These are phyloP conservation scores for Candida silvicultrix DNA, from an alignment of 805 yeast species.

Conservation along the genomic window DNA sequence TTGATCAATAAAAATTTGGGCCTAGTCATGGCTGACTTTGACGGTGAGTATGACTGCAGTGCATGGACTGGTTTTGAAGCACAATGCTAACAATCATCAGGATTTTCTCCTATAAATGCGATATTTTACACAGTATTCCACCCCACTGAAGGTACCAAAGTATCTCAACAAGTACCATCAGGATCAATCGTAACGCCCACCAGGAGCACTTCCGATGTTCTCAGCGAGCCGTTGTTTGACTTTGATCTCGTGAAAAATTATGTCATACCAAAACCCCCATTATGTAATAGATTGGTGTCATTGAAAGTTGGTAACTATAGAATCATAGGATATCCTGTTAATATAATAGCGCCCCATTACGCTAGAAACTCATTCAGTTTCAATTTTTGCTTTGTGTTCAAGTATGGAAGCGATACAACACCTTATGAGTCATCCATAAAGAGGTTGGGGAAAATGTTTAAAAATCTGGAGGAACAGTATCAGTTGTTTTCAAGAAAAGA, in stretches of 20 bases:
- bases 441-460: slow-evolving; percentile 82
- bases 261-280: slow-evolving; percentile 87
- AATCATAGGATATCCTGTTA: slow-evolving; percentile 85
- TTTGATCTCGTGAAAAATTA: slow-evolving; percentile 87
- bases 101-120: slow-evolving; percentile 85
- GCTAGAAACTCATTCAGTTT: slow-evolving; percentile 90
- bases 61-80: too few relatives aligned
- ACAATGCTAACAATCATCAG: slow-evolving; percentile 24
- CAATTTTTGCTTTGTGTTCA: slow-evolving; percentile 89
- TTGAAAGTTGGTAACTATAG: slow-evolving; percentile 64
- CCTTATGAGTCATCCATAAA: slow-evolving; percentile 84
- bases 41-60: too few relatives aligned
- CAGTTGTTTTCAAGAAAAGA: slow-evolving; percentile 59
- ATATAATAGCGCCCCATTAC: slow-evolving; percentile 65
- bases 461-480: slow-evolving; percentile 85
- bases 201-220: slow-evolving; percentile 24
- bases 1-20: too few relatives aligned
- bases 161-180: slow-evolving; percentile 84
- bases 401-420: slow-evolving; percentile 70
- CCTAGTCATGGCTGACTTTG: neutral
- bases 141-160: slow-evolving; percentile 93
- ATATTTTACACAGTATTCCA: slow-evolving; percentile 89
- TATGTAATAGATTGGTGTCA: slow-evolving; percentile 78
- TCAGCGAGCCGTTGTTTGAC: slow-evolving; percentile 45
- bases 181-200: slow-evolving; percentile 47